Conservation (phyloP, 148 eudicot species). For the Simmondsia chinensis region DNA sequence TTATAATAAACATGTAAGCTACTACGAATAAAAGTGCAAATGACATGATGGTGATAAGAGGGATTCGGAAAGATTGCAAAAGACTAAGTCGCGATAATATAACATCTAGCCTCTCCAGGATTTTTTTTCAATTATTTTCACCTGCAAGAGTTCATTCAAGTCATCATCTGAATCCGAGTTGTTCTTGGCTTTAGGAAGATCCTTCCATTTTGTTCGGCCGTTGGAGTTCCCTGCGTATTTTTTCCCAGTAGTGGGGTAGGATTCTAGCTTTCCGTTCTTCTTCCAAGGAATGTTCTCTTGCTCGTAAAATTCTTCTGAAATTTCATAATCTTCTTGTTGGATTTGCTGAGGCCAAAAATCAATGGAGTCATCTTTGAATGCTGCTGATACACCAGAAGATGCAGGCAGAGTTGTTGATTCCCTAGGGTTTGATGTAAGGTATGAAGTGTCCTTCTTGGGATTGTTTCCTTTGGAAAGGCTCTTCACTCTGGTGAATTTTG, state of each 20-base stretch:
- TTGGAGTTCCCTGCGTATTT: constrained; percentile 35
- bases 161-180: constrained; percentile 55
- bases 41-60: too few relatives aligned
- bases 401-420: constrained; percentile 65
- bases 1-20: too few relatives aligned
- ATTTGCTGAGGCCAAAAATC: constrained; percentile 54
- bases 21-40: too few relatives aligned
- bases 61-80: too few relatives aligned
- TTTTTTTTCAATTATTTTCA: constrained; percentile 18
- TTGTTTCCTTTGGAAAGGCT: constrained; percentile 89
- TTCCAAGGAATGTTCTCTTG: constrained; percentile 51
- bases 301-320: constrained; percentile 60
- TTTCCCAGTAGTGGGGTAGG: constrained; percentile 37
- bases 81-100: too few relatives aligned
- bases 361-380: constrained; percentile 50
- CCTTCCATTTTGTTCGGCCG: constrained; percentile 60
- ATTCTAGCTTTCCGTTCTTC: constrained; percentile 52
- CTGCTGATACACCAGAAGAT: constrained; percentile 40
- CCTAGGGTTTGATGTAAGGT: constrained; percentile 47
- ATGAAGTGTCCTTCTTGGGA: constrained; percentile 54
- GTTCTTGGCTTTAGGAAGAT: constrained; percentile 39
- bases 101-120: too few relatives aligned
- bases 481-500: constrained; percentile 59
- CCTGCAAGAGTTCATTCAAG: constrained; percentile 76
- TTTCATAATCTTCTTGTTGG: constrained; percentile 62